phyloP scores from a whole-genome alignment of 1,284 basidiomycete species.

The Marasmius oreades region DNA sequence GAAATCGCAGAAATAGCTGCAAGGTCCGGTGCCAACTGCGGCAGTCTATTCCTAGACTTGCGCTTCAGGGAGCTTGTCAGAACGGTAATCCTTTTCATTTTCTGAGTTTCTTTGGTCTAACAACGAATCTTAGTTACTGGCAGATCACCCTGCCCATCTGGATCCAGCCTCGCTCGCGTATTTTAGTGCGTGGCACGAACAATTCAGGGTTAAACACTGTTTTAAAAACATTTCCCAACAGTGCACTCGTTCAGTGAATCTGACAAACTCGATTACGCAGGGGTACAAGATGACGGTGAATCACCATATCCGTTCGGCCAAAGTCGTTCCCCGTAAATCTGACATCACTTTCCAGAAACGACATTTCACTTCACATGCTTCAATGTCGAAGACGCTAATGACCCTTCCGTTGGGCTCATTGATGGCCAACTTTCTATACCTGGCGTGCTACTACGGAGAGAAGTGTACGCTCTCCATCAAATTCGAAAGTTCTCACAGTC shows the following conservation, averaged over 20 bases:
- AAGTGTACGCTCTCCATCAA: constrained; percentile 41
- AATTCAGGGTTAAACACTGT: neutral
- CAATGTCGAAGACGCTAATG: constrained; percentile 73
- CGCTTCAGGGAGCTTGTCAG: constrained; percentile 76
- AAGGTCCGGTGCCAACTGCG: constrained; percentile 77
- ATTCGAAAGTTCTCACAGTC: neutral
- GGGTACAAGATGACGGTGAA: constrained; percentile 63
- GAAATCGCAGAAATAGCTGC: constrained; percentile 86
- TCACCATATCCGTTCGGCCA: constrained; percentile 4
- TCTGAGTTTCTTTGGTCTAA: constrained; percentile 6
- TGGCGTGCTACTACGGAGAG: constrained; percentile 67
- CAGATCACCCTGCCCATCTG: constrained; percentile 75
- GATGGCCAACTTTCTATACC: constrained; percentile 80
- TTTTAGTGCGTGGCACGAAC: constrained; percentile 47
- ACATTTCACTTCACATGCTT: constrained; percentile 84
- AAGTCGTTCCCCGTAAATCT: neutral
- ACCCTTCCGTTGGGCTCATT: constrained; percentile 67
- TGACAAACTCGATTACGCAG: constrained; percentile 74
- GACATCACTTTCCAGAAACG: constrained; percentile 45
- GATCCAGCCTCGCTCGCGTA: constrained; percentile 74
- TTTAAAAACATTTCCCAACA: constrained; percentile 19
- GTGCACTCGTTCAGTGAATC: constrained; percentile 82
- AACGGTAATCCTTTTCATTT: constrained; percentile 33
- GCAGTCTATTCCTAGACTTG: constrained; percentile 78
- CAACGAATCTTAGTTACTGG: constrained; percentile 36